Evolutionary conservation across 768 basidiomycete species (phyloP), one percentile per base, ranked within the genome.

Genomic region (Lactifluus pinguis): DNA sequence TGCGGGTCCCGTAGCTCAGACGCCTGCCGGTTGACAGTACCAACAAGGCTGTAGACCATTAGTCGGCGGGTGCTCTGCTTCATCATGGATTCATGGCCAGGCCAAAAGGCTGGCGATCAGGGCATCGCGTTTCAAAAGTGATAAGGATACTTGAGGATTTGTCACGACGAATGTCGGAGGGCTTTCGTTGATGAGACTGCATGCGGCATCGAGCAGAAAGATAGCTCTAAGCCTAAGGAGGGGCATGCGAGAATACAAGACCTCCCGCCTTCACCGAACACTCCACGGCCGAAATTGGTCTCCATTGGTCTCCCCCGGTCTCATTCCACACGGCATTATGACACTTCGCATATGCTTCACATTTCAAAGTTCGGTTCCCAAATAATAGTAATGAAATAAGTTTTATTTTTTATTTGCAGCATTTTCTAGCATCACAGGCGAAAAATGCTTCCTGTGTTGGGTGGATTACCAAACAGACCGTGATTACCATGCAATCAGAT

Each of bases 11-110:
- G 98, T 41, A 99, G 80, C 72, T 99, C 97, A 3, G 95, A 95
- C 19, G 95, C 95, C 74, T 99, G 97, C 94, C 95, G 98, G 71
- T 98, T 98, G 69, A 98, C 95, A 4, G 97, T 99, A n/a, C 97
- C 97, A n/a, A 99, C 97, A 53, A 98, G 75, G 68, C 92, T 95
- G 60, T 91, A 85, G 56, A 99, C 91, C 91, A 99, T 97, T 3
- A 95, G 98, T 60, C 92, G 86, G 59, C 95, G 83, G 10, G 97
- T 98, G 29, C 93, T 95, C 68, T 94, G 92, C 73, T 98, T 98
- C 62, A 98, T 95, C 69, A 98, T 93, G n/a, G 97, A 55, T 98
- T 91, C 91, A 99, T 97, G 4, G 95, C 97, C 51, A 98, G 80
- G 19, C 97, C 94, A 74, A 99, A 99, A 98, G 59, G 72, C 79